A percentile compares a stretch with the other conserved stretches of the same genome.
Evolutionary conservation across 768 basidiomycete species (phyloP).

Genomic region (Ramaria rubella): DNA sequence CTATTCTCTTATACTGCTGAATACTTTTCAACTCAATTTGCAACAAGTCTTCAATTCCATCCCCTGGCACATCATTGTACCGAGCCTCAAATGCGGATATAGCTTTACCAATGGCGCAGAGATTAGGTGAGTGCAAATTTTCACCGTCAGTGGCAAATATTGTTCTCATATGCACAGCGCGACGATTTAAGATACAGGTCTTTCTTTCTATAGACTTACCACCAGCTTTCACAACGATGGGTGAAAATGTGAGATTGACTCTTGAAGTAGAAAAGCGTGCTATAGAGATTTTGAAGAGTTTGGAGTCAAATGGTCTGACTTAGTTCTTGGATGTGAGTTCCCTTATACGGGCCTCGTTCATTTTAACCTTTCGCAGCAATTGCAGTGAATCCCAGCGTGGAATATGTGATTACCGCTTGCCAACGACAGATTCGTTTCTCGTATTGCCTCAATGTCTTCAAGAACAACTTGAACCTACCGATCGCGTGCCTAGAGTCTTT

Average conservation of each 20-base stretch:
- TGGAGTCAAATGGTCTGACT: conserved; percentile 19
- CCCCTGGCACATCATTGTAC: conserved; percentile 58
- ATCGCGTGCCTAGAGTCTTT: too few relatives aligned
- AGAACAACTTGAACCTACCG: too few relatives aligned
- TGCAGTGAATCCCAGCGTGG: too few relatives aligned
- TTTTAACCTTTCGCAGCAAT: too few relatives aligned
- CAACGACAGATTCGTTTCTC: too few relatives aligned
- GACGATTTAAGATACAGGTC: conserved; percentile 57
- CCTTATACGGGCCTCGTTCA: too few relatives aligned
- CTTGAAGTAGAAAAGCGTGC: conserved; percentile 58
- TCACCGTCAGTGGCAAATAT: conserved; percentile 12
- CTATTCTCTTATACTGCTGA: conserved; percentile 11
- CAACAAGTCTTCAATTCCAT: conserved; percentile 17
- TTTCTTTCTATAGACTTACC: conserved; percentile 66
- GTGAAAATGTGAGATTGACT: conserved; percentile 41
- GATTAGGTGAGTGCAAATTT: conserved; percentile 51
- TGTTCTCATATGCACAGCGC: conserved; percentile 38
- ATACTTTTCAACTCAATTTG: not conserved
- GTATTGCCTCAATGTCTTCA: too few relatives aligned
- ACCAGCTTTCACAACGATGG: conserved; percentile 32
- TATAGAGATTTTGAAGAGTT: conserved; percentile 38
- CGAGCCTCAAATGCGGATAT: conserved; percentile 54
- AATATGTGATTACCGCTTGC: too few relatives aligned
- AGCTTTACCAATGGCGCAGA: conserved; percentile 68
- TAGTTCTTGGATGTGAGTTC: conserved; percentile 1